phyloP scores from a whole-genome alignment of 2,329 filamentous ascomycete genomes.

The Colletotrichum gigasporum region DNA sequence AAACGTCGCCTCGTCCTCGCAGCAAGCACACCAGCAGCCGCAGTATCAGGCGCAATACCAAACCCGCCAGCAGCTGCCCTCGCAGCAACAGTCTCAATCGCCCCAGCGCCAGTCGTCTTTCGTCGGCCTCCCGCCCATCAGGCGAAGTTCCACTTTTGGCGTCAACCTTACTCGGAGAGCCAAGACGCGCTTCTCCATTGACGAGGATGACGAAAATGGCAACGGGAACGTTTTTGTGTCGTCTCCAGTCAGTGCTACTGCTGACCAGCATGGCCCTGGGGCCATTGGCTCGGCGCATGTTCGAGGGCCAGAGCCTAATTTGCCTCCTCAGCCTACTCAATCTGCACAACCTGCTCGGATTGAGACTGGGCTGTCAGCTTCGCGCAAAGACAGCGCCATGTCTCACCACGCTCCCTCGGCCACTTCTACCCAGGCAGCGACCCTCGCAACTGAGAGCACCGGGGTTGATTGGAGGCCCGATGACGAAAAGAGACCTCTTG shows the following conservation, averaged over 20 bases:
- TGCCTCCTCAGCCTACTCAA: not conserved
- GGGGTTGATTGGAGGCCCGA: constrained; percentile 11
- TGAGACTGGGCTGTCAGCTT: constrained; percentile 7
- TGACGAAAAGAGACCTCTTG: constrained; percentile 25
- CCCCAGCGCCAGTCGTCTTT: constrained; percentile 61
- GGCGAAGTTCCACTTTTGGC: constrained; percentile 66
- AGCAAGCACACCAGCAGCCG: not conserved
- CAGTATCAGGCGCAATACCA: not conserved
- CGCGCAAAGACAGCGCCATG: constrained; percentile 14
- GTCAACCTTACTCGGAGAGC: constrained; percentile 47
- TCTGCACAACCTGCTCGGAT: constrained; percentile 7
- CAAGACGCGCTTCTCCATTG: constrained; percentile 41
- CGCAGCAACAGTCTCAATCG: constrained; percentile 34
- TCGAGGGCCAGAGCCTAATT: not conserved
- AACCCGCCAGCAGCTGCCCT: constrained; percentile 17
- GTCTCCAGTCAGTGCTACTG: not conserved
- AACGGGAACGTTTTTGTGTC: not conserved
- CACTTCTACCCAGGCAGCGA: constrained; percentile 26
- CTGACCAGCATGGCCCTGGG: not conserved
- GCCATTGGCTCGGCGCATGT: not conserved
- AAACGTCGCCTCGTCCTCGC: not conserved
- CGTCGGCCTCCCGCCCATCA: constrained; percentile 66
- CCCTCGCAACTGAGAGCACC: constrained; percentile 22
- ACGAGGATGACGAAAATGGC: constrained; percentile 45
- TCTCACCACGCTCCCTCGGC: constrained; percentile 11